These are phyloP conservation scores for Aspergillus ochraceoroseus DNA, from an alignment of 2,329 filamentous ascomycete genomes.

Conservation along the genomic window DNA sequence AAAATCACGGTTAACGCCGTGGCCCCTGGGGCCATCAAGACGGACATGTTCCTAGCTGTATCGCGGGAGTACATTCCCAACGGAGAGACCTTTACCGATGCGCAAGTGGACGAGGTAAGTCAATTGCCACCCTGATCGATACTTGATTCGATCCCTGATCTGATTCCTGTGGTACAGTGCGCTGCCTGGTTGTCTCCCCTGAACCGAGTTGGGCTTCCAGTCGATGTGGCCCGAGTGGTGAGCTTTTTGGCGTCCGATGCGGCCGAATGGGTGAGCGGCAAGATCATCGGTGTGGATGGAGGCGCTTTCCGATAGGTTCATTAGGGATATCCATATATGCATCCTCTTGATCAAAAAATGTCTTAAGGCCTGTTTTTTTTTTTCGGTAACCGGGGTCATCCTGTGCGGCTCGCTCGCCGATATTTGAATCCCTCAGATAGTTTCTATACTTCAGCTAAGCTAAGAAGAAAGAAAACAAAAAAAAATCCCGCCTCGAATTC, in stretches of 20 bases:
- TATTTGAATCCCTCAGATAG: too few relatives aligned
- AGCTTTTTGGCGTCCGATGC: constrained; percentile 10
- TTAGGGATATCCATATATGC: too few relatives aligned
- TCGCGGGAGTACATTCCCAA: constrained; percentile 13
- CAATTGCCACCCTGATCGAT: too few relatives aligned
- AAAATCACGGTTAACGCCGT: constrained; percentile 64
- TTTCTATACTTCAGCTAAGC: too few relatives aligned
- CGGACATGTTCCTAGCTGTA: constrained; percentile 57
- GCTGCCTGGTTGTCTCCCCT: constrained; percentile 7
- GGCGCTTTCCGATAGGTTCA: neutral
- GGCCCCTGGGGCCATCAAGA: constrained; percentile 63
- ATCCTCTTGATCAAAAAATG: too few relatives aligned
- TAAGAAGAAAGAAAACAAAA: too few relatives aligned
- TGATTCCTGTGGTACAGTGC: too few relatives aligned
- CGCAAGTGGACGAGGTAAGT: constrained; percentile 4
- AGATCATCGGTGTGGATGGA: constrained; percentile 6
- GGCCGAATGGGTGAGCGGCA: constrained; percentile 11
- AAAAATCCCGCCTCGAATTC: too few relatives aligned
- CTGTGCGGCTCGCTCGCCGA: constrained; percentile 7
- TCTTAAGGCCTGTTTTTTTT: too few relatives aligned
- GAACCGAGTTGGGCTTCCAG: constrained; percentile 3
- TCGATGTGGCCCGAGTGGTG: constrained; percentile 11
- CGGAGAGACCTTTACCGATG: constrained; percentile 3
- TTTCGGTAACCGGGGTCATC: too few relatives aligned
- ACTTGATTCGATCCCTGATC: too few relatives aligned